A percentile compares a stretch with the other conserved stretches of the same genome.
Conservation (phyloP, 2,329 filamentous ascomycete genomes). For the Arthrinium puccinioides region DNA sequence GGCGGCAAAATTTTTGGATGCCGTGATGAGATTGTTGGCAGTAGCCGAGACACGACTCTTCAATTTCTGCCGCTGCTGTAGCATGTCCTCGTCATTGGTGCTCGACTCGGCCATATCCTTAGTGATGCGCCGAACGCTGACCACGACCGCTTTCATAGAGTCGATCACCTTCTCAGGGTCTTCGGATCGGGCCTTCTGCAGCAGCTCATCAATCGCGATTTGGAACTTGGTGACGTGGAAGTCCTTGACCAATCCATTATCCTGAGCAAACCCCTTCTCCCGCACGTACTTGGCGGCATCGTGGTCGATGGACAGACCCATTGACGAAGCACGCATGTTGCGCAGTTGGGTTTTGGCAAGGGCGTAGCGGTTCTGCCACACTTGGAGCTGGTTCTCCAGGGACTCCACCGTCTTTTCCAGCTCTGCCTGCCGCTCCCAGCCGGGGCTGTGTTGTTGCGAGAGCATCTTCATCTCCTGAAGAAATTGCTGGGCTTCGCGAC, state of each 20-base stretch:
- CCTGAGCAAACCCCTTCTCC: constrained; percentile 60
- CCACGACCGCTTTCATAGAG: constrained; percentile 79
- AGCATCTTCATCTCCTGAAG: constrained; percentile 83
- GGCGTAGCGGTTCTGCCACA: constrained; percentile 88
- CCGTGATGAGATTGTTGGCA: constrained; percentile 92
- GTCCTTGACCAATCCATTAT: constrained; percentile 77
- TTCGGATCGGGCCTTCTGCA: constrained; percentile 68
- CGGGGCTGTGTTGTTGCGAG: constrained; percentile 70
- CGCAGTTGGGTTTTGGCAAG: constrained; percentile 82
- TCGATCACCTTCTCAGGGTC: constrained; percentile 70
- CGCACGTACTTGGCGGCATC: constrained; percentile 62
- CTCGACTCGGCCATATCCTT: constrained; percentile 64
- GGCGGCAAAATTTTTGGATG: constrained; percentile 82
- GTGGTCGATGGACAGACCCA: constrained; percentile 61
- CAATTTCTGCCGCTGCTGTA: constrained; percentile 59
- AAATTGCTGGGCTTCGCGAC: constrained; percentile 74
- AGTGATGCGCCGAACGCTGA: constrained; percentile 76
- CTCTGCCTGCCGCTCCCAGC: constrained; percentile 75
- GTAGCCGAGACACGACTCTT: constrained; percentile 83
- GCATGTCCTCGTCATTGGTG: constrained; percentile 43
- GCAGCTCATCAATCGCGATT: constrained; percentile 83
- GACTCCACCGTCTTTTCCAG: constrained; percentile 67
- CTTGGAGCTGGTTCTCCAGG: constrained; percentile 75
- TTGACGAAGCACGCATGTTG: constrained; percentile 71
- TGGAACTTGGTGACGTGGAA: constrained; percentile 94